Base-by-base conservation (phyloP, 2,329 filamentous ascomycete species). In the Aspergillus vadensis region DNA sequence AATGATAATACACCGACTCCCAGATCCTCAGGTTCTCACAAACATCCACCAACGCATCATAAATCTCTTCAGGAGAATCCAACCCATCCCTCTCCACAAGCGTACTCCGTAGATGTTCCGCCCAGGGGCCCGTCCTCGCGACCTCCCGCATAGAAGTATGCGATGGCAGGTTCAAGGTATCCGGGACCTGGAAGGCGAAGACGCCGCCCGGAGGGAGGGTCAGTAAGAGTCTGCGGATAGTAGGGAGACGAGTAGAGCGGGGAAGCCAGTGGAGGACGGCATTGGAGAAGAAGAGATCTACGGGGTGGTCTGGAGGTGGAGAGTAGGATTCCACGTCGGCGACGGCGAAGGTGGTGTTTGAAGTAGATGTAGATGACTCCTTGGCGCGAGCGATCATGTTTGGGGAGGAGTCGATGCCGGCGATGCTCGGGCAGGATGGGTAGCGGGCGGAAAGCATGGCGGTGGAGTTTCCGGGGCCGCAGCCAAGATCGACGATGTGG, bases 211-310 rank as follows among this genome's bases (percentile, higher is more conserved):
- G 53, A 0, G 65, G 50, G 39, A 82, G 77, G 0, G 69, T 68
- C 0, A 67, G 21, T 2, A 88, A 70, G 2, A 86, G 70, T 0
- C 76, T 71, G 9, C 69, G 72, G 4, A 87, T 72, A 1, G 80
- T 75, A 0, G 73, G 70, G 6, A 87, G 74, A 0, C 84, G 82
- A 0, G 77, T 67, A 0, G 69, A 65, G 1, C 61, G 62, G 0
- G 78, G 74, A 4, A 88, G 72, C 85, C 85, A 88, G 59, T 88
- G 85, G 59, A 87, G 81, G 2, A 84, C 83, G 0, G 85, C 85
- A 59, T 87, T 88, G 50, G 80, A 81, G 66, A 85, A 85, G 51
- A 85, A 70, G 0, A 88, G 67, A 47, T 84, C 80, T 2, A 71
- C 67, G 0, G 64, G 57, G 0, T 78, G 75, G 0, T 60, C 58